A percentile compares a stretch with the other conserved stretches of the same genome.
Evolutionary conservation across 148 eudicot genomes (phyloP).

Genomic region (Beta vulgaris): DNA sequence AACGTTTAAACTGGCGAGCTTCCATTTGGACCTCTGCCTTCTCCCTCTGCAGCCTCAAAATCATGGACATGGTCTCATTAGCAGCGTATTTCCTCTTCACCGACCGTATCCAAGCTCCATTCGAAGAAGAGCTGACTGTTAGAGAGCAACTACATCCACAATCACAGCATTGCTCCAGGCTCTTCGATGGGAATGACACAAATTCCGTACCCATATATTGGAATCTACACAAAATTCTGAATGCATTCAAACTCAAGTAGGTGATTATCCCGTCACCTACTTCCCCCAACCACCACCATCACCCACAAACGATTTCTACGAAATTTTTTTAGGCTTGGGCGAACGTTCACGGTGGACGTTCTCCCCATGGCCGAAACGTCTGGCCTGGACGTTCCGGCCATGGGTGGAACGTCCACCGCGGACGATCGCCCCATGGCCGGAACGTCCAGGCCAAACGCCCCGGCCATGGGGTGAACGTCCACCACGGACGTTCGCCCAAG

Average conservation of each 20-base stretch:
- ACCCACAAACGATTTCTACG: too few relatives aligned
- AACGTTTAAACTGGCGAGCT: slow-evolving; percentile 77
- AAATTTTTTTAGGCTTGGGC: too few relatives aligned
- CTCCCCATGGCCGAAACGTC: too few relatives aligned
- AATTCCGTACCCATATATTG: slow-evolving; percentile 47
- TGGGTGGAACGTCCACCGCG: too few relatives aligned
- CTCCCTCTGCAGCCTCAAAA: slow-evolving; percentile 87
- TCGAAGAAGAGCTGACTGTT: slow-evolving; percentile 36
- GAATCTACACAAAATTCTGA: slow-evolving; percentile 17
- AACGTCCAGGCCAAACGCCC: too few relatives aligned
- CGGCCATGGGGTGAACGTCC: too few relatives aligned
- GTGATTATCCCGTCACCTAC: too few relatives aligned
- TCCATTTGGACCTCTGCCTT: slow-evolving; percentile 90
- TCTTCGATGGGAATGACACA: slow-evolving; percentile 40
- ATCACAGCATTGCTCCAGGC: slow-evolving; percentile 56
- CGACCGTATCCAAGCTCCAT: slow-evolving; percentile 58
- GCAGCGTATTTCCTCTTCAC: slow-evolving; percentile 90
- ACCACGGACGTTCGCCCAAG: too few relatives aligned
- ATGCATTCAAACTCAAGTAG: slow-evolving; percentile 27
- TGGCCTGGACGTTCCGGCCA: too few relatives aligned
- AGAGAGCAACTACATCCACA: slow-evolving; percentile 68
- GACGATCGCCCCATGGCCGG: too few relatives aligned
- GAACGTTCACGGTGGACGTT: too few relatives aligned
- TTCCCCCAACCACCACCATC: too few relatives aligned
- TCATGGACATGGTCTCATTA: slow-evolving; percentile 98